These are phyloP conservation scores for Kitagawia praeruptora DNA, from an alignment of 129 eudicot species.

Conservation along the genomic window DNA sequence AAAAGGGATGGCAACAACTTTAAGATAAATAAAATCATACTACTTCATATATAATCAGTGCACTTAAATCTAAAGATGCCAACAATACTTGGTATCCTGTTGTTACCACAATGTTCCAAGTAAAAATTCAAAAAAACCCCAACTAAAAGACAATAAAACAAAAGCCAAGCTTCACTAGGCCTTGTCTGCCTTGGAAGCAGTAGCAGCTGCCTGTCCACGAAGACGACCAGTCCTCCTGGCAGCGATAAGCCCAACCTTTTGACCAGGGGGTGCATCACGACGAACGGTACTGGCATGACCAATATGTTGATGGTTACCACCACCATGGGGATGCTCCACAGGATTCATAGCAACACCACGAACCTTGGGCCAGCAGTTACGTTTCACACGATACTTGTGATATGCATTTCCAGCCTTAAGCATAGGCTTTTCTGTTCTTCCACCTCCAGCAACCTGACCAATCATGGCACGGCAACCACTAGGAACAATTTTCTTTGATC, in stretches of 20 bases:
- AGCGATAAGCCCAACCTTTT: not conserved
- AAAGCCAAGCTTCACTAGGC: not conserved
- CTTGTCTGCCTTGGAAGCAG: not conserved
- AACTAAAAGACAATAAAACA: too few species aligned
- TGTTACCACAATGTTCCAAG: not conserved
- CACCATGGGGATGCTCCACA: constrained; percentile 97
- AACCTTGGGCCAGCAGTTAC: constrained; percentile 99
- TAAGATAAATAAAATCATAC: too few species aligned
- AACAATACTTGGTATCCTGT: too few species aligned
- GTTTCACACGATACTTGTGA: constrained; percentile 82
- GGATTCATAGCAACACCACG: constrained; percentile 99
- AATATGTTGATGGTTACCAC: constrained; percentile 98
- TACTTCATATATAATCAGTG: too few species aligned
- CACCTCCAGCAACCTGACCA: constrained; percentile 95
- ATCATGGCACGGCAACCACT: constrained; percentile 88
- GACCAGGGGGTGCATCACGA: not conserved
- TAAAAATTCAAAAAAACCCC: too few species aligned
- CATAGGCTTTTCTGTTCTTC: constrained; percentile 83
- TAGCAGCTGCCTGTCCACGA: not conserved
- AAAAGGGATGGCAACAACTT: too few species aligned
- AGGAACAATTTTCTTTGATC: constrained; percentile 79
- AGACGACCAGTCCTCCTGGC: not conserved
- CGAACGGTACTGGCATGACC: constrained; percentile 24
- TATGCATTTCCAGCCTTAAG: constrained; percentile 86
- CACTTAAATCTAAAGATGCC: too few species aligned